Evolutionary conservation across 2,329 filamentous ascomycete genomes (phyloP), one percentile per base, ranked within the genome.

Genomic region (Grosmannia penicillata): DNA sequence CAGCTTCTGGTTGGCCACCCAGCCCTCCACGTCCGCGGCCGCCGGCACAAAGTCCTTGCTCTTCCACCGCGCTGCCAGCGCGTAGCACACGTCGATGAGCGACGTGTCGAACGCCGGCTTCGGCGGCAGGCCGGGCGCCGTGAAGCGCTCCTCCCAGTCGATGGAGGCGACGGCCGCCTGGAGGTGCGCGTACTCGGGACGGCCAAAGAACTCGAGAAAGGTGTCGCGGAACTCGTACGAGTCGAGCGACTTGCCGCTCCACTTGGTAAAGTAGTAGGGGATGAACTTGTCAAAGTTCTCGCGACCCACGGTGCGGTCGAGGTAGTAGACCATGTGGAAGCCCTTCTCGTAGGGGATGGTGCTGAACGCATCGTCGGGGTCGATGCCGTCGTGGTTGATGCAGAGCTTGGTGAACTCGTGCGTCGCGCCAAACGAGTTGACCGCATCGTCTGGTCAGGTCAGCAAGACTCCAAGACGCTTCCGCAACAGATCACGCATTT

Each of bases 271-370:
- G 63, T 96, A 95, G 57, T 94, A 78, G 14, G 87, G 86, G 52
- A 96, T 95, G 59, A 96, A 98, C 49, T 77, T 81, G 66, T 96
- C 84, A 63, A 91, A 98, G 55, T 82, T 81, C n/a, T 79, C 69
- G 43, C 82, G 80, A 26, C 85, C 83, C 4, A 96, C 70, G 2
- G 94, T 65, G 33, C 79, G 80, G 52, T 98, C 91, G 13, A 98
- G 75, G 51, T 87, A 78, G 58, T 86, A 95, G 33, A 98, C 68
- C 57, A 96, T 93, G 53, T 83, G 82, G 60, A 94, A 96, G 4
- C 89, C 89, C 61, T 98, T 96, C 56, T 96, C 89, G 52, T 98
- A 98, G 0, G 91, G 86, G 25, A 96, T 68, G 21, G 75, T 82
- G 48, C 82, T 93, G 62, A 96, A 98, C 1, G 89, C 83, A 57